Base-by-base conservation (phyloP, 148 eudicot species). In the Persicaria tinctoria region DNA sequence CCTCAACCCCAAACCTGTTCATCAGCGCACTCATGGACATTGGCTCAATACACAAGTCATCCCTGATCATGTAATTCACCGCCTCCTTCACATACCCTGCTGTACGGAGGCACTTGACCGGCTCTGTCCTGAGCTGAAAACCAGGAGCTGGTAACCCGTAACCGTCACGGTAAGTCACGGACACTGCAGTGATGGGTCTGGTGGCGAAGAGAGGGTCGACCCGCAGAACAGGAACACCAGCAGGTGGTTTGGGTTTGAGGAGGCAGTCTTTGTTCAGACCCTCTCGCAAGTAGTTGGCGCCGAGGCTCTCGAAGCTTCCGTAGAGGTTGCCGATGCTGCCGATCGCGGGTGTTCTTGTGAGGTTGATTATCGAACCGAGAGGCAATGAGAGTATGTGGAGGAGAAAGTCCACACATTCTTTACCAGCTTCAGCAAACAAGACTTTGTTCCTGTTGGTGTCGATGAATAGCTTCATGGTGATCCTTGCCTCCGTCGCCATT, bases 21-120 rank as follows among this genome's bases (percentile, higher is more conserved):
- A 49, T 57, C 11, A 72, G 56, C 3, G 38, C 14, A 51, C 20
- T 27, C 13, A 8, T 12, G 5, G 73, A 70, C 3, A 46, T 5
- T 45, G 75, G 74, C 38, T 71, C 16, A 5, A 71, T 54, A 48
- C 20, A 12, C 49, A 71, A 71, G 17, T 71, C 74, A 48, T 71
- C 74, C 51, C 5, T 71, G 10, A 71, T 48, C 74, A 72, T 51
- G 20, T 51, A 72, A 20, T 1, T 62, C 68, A 27, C 45, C 14
- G 27, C 68, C 0, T 6, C 32, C 20, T 57, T 57, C 32, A 57
- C 64, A 20, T 57, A 57, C 5, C 47, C 51, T 0, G 6, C 38
- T 27, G n/a, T n/a, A n/a, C n/a, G 18, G 63, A 9, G 8, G 63
- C 10, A 27, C 0, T 27, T 27, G 32, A 0, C 32, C 32, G 32